Evolutionary conservation across 1,284 basidiomycete genomes (phyloP), one percentile per base, ranked within the genome.

Genomic region (Leccinum pachyderme): DNA sequence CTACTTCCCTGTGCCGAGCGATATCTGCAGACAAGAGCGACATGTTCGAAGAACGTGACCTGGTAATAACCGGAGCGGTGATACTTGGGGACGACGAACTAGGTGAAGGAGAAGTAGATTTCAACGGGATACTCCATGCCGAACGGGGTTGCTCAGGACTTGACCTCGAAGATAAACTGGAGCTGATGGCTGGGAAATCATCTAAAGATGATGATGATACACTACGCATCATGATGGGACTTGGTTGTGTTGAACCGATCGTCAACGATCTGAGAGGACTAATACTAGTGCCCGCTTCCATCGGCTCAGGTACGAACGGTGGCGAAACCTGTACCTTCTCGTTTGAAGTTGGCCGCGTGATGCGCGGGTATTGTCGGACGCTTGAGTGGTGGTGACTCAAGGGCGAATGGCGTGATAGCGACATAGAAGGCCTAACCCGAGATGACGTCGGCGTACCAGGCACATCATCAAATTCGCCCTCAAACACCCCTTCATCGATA

Each of bases 401-500:
- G 7, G 62, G 52, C 29, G 60, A 57, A 24, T 53, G 49, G 47
- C 33, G 46, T 43, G 54, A 57, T 12, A 44, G 33, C 2, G 56
- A 44, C 0, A 51, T 53, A 7, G 60, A 52, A 25, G 46, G 33
- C 29, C 37, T 49, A 3, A 55, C 48, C 27, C 2, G 41, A 12
- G 57, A 55, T 27, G 66, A 61, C 18, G 52, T 32, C 3, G 61
- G 55, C 33, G 65, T 57, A n/a, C 55, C 53, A 29, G 63, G 67
- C 12, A 72, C 62, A 48, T 80, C 77, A 52, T 84, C 82, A 53
- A 82, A 80, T 57, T 86, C 81, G 24, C 72, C 79, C 56, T 80
- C 78, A 58, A 85, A 84, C 2, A 85, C 75, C 4, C 79, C 82
- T 53, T 84, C 80, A 25, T 83, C 79, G 28, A 52, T 2, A 5